These are phyloP conservation scores for Agaricus subrufescens DNA, from an alignment of 768 basidiomycete species.

Conservation along the genomic window DNA sequence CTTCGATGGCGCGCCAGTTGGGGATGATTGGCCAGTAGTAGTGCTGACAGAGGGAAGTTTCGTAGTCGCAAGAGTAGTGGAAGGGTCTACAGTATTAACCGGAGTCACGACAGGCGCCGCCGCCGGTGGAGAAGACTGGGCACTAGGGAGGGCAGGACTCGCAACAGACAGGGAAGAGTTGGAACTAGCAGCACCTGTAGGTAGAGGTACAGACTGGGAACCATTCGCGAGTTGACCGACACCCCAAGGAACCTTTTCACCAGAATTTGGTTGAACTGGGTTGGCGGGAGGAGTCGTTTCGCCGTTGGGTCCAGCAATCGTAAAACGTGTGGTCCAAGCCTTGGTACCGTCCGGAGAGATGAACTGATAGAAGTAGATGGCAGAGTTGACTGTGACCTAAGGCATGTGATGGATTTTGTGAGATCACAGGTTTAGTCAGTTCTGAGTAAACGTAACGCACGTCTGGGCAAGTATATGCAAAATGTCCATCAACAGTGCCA, in stretches of 20 bases:
- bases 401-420: neutral
- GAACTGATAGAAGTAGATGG: conserved; percentile 84
- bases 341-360: conserved; percentile 35
- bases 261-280: conserved; percentile 45
- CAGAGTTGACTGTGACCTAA: conserved; percentile 58
- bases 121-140: neutral
- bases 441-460: conserved; percentile 30
- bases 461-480: conserved; percentile 60
- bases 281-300: conserved; percentile 44
- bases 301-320: conserved; percentile 53
- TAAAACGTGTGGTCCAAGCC: conserved; percentile 75
- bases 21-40: neutral
- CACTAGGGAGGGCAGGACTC: neutral
- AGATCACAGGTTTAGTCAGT: neutral
- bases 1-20: conserved; percentile 4
- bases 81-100: neutral
- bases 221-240: conserved; percentile 50
- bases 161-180: neutral
- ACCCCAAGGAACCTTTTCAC: conserved; percentile 63
- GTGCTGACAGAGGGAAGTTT: neutral
- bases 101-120: neutral
- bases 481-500: conserved; percentile 51
- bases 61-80: conserved; percentile 1
- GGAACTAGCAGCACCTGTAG: conserved; percentile 17
- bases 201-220: conserved; percentile 32